These are phyloP conservation scores for Alternaria infectoria DNA, from an alignment of 2,329 filamentous ascomycete genomes.

Conservation along the genomic window DNA sequence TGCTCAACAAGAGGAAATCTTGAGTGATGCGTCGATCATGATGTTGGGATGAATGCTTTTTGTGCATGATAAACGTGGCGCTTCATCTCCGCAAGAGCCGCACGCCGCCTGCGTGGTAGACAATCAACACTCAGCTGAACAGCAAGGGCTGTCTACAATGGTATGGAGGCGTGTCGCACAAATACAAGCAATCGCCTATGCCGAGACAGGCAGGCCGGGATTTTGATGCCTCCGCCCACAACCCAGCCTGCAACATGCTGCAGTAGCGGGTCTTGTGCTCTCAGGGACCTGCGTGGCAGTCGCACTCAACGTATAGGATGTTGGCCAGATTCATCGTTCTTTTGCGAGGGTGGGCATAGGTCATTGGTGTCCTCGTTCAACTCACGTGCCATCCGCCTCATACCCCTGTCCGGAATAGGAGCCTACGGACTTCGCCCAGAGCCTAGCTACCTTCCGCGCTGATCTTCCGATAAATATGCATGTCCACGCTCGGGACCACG, in stretches of 20 bases:
- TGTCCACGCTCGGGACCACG: constrained; percentile 14
- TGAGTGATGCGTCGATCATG: constrained; percentile 20
- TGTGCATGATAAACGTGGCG: constrained; percentile 27
- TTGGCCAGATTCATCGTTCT: neutral
- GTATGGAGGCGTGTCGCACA: constrained; percentile 18
- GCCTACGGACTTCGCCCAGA: constrained; percentile 17
- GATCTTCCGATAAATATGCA: constrained; percentile 17
- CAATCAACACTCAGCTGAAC: constrained; percentile 15
- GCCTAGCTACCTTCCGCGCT: constrained; percentile 18
- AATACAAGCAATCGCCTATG: constrained; percentile 29
- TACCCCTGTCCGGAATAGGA: constrained; percentile 4
- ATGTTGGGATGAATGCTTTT: constrained; percentile 18
- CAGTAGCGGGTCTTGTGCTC: constrained; percentile 10
- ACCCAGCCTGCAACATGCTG: constrained; percentile 2
- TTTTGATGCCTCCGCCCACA: constrained; percentile 25
- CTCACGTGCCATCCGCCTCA: neutral
- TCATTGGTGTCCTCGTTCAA: constrained; percentile 12
- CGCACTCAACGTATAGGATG: constrained; percentile 8
- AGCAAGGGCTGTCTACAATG: constrained; percentile 6
- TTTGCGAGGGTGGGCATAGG: constrained; percentile 5
- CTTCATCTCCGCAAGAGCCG: constrained; percentile 17
- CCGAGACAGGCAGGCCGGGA: constrained; percentile 18
- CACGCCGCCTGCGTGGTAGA: constrained; percentile 1
- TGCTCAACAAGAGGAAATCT: constrained; percentile 19
- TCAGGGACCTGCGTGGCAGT: constrained; percentile 18